Evolutionary conservation across 371 early-diverging fungal genomes (phyloP), one percentile per base, ranked within the genome.

Genomic region (Entomophthora muscae): DNA sequence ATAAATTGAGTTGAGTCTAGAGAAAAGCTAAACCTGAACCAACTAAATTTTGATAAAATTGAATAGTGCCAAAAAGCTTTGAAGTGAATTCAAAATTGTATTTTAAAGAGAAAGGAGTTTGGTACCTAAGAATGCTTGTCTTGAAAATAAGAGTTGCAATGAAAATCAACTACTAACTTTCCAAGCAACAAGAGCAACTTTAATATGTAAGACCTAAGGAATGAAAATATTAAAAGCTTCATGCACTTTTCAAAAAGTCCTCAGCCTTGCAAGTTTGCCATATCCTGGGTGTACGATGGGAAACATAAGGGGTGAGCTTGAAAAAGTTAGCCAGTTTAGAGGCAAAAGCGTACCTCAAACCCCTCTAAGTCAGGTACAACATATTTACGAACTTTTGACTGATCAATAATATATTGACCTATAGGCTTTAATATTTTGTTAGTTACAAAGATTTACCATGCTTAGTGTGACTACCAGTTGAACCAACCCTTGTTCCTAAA

Each of bases 391-490:
- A 90, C 88, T 66, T 81, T 85, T 66, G 77, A 73, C 74, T 79
- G 79, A 59, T 88, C 84, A 61, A 90, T 72, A 23, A 78, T 69
- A 67, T 88, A 90, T 31, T 82, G 82, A 64, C 85, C 69, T 69
- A 31, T 27, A 52, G 51, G 32, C 30, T 33, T n/a, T 30, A 31
- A 29, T 24, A 55, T 53, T 29, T 22, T 58, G 31, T 53, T 1
- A 57, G 26, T 51, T 55, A 55, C 1, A 5, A 3, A n/a, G 10
- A 23, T 53, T 58, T 62, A 64, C 73, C 89, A 42, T 78, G 77
- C 70, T 85, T 88, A 24, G 87, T 88, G 63, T 88, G 89, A 69
- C 83, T 78, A 71, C 90, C 90, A 83, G 84, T 88, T 57, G 89
- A 79, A 67, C 90, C 90, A 52, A 82, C 78, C 60, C 88, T 81